A percentile compares a stretch with the other conserved stretches of the same genome.
phyloP scores from a whole-genome alignment of 2,329 filamentous ascomycete species.

The Aureobasidium pullulans region DNA sequence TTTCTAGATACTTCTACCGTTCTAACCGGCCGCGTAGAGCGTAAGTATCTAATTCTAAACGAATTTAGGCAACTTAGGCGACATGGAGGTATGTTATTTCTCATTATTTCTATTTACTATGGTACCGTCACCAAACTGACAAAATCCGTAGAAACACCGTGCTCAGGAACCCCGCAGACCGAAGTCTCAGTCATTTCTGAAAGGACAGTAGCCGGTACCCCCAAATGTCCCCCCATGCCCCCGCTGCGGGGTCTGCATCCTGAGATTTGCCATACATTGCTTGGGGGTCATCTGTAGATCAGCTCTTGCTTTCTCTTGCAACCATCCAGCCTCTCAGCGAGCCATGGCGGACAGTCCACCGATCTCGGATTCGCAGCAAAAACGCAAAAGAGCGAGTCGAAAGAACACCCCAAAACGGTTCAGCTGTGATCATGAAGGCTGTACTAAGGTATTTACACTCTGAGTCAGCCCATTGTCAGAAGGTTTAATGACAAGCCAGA shows the following conservation, averaged over 20 bases:
- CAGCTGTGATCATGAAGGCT: constrained; percentile 69
- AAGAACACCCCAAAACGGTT: constrained; percentile 67
- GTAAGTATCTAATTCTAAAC: background rate
- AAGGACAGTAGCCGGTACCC: background rate
- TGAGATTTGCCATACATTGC: background rate
- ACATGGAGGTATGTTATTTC: background rate
- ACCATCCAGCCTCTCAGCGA: background rate
- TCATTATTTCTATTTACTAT: background rate
- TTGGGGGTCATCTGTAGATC: background rate
- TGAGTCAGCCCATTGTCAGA: background rate
- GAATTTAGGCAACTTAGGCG: background rate
- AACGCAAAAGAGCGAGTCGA: constrained; percentile 52
- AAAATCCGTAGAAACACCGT: too few relatives aligned
- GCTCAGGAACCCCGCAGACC: too few relatives aligned
- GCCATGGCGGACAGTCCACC: background rate
- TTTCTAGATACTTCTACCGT: background rate
- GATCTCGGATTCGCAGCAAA: background rate
- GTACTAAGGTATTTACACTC: constrained; percentile 49
- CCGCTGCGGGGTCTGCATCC: background rate
- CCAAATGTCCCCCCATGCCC: background rate
- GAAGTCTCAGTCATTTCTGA: too few relatives aligned
- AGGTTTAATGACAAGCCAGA: constrained; percentile 40
- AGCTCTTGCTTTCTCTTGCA: background rate
- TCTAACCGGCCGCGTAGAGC: background rate
- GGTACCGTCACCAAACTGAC: background rate